Evolutionary conservation across 139 green algal species (phyloP).

Genomic region (Pleodorina starrii): DNA sequence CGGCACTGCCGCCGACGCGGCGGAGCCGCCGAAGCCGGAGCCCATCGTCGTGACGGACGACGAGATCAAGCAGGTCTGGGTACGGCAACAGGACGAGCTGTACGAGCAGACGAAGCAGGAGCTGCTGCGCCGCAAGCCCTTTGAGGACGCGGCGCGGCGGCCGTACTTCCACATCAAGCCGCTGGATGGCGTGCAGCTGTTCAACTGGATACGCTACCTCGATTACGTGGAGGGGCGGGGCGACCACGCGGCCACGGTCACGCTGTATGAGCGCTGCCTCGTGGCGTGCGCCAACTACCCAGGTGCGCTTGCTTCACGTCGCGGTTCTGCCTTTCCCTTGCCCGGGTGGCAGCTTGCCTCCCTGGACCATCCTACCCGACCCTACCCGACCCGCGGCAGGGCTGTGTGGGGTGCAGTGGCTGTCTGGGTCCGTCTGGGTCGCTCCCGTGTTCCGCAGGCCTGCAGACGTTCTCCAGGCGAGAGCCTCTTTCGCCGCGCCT

Average conservation of each 20-base stretch:
- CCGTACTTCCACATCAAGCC: slow-evolving; percentile 93
- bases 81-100: slow-evolving; percentile 54
- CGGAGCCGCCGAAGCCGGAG: not conserved
- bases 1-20: not conserved
- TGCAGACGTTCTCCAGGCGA: too few relatives aligned
- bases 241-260: slow-evolving; percentile 58
- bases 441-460: too few relatives aligned
- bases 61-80: slow-evolving; percentile 54
- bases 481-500: too few relatives aligned
- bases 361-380: too few relatives aligned
- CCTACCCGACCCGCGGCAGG: too few relatives aligned
- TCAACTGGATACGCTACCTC: slow-evolving; percentile 87
- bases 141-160: slow-evolving; percentile 80
- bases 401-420: too few relatives aligned
- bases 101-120: slow-evolving; percentile 69
- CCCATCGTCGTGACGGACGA: slow-evolving; percentile 48
- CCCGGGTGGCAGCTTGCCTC: too few relatives aligned
- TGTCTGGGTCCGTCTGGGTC: too few relatives aligned
- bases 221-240: slow-evolving; percentile 73
- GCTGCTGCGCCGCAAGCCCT: slow-evolving; percentile 64
- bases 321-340: too few relatives aligned
- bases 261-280: slow-evolving; percentile 90
- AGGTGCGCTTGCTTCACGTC: too few relatives aligned
- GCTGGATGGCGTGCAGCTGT: slow-evolving; percentile 81
- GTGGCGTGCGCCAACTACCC: slow-evolving; percentile 88